Evolutionary conservation across 2,329 filamentous ascomycete genomes (phyloP), one percentile per base, ranked within the genome.

Genomic region (Sporothrix euskadiensis): DNA sequence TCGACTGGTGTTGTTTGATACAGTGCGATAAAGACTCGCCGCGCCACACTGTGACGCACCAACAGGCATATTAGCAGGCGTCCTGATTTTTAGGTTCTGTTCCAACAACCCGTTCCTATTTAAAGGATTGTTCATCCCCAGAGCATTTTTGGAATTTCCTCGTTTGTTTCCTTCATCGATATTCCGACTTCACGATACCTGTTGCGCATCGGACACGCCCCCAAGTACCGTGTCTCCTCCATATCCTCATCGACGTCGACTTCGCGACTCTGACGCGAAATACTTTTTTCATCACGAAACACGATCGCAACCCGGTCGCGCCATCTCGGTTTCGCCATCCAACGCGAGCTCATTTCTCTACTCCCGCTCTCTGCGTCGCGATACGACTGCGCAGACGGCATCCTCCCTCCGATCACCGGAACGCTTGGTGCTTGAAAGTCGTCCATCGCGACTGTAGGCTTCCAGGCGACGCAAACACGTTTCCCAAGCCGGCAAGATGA

Each of bases 401-500:
- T n/a, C 22, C 54, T 19, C 49, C 32, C 4, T 1, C 22, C 47
- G 44, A 68, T 26, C 9, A 44, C 39, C 57, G 9, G 41, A 47
- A 16, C 77, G 77, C 71, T 30, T 12, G 71, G 32, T 26, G 71
- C 71, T 41, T 44, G 65, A 41, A 49, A 69, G 68, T 66, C 44
- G 44, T 22, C 41, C 30, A 49, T 79, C 78, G 77, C 76, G 72
- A 74, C 75, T 76, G 80, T 79, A 79, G 79, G 79, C 77, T 77
- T 78, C 78, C 78, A 78, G 78, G 78, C 77, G 78, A 76, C 75
- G 41, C 59, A 12, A 41, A 75, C 74, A 74, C 74, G 75, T 74
- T 78, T 81, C 88, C 87, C 86, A 88, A 84, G 88, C 88, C 89
- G 89, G 88, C 88, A 92, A 87, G 90, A 93, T 93, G 91, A 91